Conservation (phyloP, 495 filamentous ascomycete species). For the Bacidia gigantensis region DNA sequence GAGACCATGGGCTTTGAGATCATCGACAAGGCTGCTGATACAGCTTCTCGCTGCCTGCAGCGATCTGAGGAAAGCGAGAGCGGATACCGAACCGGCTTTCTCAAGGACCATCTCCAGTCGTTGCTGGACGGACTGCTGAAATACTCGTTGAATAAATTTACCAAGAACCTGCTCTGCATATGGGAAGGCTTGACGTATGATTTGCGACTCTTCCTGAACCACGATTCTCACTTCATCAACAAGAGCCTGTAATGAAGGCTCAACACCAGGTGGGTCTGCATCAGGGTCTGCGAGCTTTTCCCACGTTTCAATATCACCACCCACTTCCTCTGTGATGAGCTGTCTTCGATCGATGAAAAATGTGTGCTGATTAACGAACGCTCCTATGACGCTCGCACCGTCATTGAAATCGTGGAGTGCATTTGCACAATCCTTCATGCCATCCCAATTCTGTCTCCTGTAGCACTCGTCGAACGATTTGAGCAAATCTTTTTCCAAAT, state of each 20-base stretch:
- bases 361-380: slow-evolving; percentile 97
- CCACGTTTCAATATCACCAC: slow-evolving; percentile 69
- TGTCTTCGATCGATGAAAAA: slow-evolving; percentile 95
- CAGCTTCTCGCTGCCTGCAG: slow-evolving; percentile 80
- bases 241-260: slow-evolving; percentile 80
- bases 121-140: slow-evolving; percentile 96
- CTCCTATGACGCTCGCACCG: slow-evolving; percentile 80
- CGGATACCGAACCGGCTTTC: slow-evolving; percentile 80
- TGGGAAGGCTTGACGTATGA: slow-evolving; percentile 89
- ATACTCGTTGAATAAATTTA: slow-evolving; percentile 86
- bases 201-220: slow-evolving; percentile 92
- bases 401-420: slow-evolving; percentile 94
- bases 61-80: slow-evolving; percentile 80
- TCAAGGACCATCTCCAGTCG: slow-evolving; percentile 90
- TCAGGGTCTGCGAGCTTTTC: slow-evolving; percentile 90
- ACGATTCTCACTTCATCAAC: slow-evolving; percentile 88
- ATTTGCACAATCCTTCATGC: slow-evolving; percentile 89
- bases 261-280: slow-evolving; percentile 75
- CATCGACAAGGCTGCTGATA: slow-evolving; percentile 73
- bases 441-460: slow-evolving; percentile 81
- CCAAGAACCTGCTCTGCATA: slow-evolving; percentile 88
- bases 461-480: slow-evolving; percentile 97
- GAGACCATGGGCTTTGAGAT: slow-evolving; percentile 84
- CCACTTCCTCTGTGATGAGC: slow-evolving; percentile 81
- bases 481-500: slow-evolving; percentile 84